Evolutionary conservation across 2,329 filamentous ascomycete genomes (phyloP), one percentile per base, ranked within the genome.

Genomic region (Teratosphaeria nubilosa): DNA sequence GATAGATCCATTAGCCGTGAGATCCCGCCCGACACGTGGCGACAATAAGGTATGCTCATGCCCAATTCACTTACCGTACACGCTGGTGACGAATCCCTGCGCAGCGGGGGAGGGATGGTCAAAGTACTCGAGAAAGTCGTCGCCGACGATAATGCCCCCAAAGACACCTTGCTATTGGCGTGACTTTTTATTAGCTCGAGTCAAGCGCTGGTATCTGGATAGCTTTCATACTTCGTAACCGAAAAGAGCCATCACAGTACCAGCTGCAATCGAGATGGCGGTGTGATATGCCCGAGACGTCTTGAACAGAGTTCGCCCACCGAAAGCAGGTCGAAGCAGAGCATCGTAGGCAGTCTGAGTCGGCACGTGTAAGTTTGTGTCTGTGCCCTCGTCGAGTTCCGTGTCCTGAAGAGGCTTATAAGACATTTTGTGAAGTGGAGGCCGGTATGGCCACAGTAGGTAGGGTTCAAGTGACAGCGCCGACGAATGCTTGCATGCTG

Each of bases 181-280:
- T 9, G 16, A 10, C 6, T 20, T 34, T 4, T n/a, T 9, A 30
- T 53, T 22, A 53, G 51, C 31, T 48, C 41, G 16, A 30, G 25
- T 53, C 20, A 11, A 6, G 16, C 20, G 14, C 50, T 22, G 11
- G 11, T n/a, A 5, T 14, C 16, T 2, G 34, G 11, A 30, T 5
- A 30, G 27, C 27, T 41, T n/a, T 16, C 34, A 16, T 41, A 53
- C 51, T 41, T 67, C 66, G 53, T 67, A 68, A 11, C 66, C 66
- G 45, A 68, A 68, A 27, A 68, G 53, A 51, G 58, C 59, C 65
- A 68, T 68, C 11, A 63, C 62, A 25, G 62, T 64, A 14, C 65
- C 64, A 25, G 65, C 65, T 9, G 64, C 63, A 10, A 65, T 54
- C 22, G 65, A 66, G 45, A 67, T 67, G 27, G 63, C 65, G 10